Evolutionary conservation across 495 filamentous ascomycete genomes (phyloP).

Genomic region (Penicillium cosmopolitanum): DNA sequence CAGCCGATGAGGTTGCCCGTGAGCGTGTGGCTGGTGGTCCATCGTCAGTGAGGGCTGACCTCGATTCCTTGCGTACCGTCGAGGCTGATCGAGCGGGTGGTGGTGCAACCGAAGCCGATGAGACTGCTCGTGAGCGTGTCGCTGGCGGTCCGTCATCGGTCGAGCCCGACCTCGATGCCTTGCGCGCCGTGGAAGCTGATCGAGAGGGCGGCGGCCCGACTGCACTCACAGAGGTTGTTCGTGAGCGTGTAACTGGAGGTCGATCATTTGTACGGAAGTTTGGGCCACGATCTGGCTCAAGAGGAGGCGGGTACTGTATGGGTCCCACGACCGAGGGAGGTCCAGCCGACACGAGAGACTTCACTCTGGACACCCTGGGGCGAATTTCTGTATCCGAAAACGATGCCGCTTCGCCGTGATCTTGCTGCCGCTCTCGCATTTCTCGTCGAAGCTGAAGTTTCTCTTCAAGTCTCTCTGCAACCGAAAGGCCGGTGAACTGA

Average conservation of each 20-base stretch:
- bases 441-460: conserved; percentile 29
- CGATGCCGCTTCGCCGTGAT: conserved; percentile 27
- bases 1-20: conserved; percentile 15
- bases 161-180: conserved; percentile 10
- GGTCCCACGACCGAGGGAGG: neutral
- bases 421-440: conserved; percentile 34
- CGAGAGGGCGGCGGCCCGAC: conserved; percentile 12
- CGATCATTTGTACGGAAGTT: conserved; percentile 8
- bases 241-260: conserved; percentile 4
- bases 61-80: conserved; percentile 12
- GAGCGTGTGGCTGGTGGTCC: neutral
- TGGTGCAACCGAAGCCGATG: conserved; percentile 8
- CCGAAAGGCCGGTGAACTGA: conserved; percentile 21
- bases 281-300: conserved; percentile 7
- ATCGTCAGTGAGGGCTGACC: conserved; percentile 1
- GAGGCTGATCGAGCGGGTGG: conserved; percentile 20
- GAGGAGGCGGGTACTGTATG: conserved; percentile 10
- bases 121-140: neutral
- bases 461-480: conserved; percentile 44
- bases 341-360: conserved; percentile 7
- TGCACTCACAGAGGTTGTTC: conserved; percentile 16
- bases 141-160: conserved; percentile 10
- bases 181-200: conserved; percentile 20
- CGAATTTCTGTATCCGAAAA: conserved; percentile 24
- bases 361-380: neutral